Evolutionary conservation across 306 rosid species (phyloP).

Genomic region (Gastrolobium villosum): DNA sequence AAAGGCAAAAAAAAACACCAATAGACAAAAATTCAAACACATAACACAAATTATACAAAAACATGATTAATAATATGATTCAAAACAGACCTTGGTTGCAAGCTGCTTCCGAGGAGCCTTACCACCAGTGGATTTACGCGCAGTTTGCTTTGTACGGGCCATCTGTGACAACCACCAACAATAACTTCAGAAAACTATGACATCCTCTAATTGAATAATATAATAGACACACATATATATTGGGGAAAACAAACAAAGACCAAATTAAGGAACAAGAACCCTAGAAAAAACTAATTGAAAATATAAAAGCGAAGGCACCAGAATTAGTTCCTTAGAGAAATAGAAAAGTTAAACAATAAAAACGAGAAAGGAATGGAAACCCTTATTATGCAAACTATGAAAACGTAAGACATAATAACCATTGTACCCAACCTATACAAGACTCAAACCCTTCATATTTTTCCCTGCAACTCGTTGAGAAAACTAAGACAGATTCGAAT

Average conservation of each 20-base stretch:
- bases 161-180: slow-evolving; percentile 48
- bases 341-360: too few species aligned
- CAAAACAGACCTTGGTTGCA: slow-evolving; percentile 81
- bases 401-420: too few species aligned
- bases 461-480: too few species aligned
- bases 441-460: too few species aligned
- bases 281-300: too few species aligned
- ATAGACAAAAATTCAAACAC: fast-evolving
- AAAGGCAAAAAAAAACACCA: fast-evolving
- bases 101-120: slow-evolving; percentile 98
- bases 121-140: slow-evolving; percentile 96
- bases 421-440: too few species aligned
- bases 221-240: too few species aligned
- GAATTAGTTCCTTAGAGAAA: neutral
- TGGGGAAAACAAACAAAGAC: neutral
- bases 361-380: too few species aligned
- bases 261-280: neutral
- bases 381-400: neutral
- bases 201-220: neutral
- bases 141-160: slow-evolving; percentile 99
- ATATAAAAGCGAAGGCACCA: neutral
- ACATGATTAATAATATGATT: neutral
- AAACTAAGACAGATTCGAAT: too few species aligned
- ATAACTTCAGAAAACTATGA: neutral
- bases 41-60: neutral